These are phyloP conservation scores for Colletotrichum sp. DNA, from an alignment of 2,329 filamentous ascomycete genomes.

Conservation along the genomic window DNA sequence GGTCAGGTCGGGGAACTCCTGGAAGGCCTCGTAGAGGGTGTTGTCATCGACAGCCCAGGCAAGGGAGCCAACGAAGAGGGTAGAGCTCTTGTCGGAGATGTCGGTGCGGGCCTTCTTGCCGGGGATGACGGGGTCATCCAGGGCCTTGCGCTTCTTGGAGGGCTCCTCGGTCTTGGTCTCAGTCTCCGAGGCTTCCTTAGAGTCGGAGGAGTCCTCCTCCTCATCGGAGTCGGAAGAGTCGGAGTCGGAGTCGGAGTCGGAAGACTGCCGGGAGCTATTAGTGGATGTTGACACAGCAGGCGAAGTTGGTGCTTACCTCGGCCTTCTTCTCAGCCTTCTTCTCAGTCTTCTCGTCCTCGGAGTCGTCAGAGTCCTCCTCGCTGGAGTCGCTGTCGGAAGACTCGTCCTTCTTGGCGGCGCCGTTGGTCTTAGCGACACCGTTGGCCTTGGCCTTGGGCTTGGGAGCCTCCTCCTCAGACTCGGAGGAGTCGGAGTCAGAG, in stretches of 20 bases:
- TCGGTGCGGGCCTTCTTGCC: constrained; percentile 75
- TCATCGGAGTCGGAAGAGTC: constrained; percentile 38
- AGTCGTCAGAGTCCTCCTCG: constrained; percentile 28
- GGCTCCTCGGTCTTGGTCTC: constrained; percentile 54
- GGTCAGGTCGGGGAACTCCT: constrained; percentile 75
- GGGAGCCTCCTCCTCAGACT: constrained; percentile 41
- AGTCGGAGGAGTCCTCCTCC: constrained; percentile 35
- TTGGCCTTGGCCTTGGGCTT: constrained; percentile 37
- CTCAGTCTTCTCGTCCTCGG: constrained; percentile 32
- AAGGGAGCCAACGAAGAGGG: constrained; percentile 88
- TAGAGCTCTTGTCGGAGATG: constrained; percentile 55
- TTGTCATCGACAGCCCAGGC: constrained; percentile 92
- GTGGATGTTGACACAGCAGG: not conserved
- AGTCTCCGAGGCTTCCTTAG: constrained; percentile 35
- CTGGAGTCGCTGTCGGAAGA: constrained; percentile 34
- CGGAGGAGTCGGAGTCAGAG: constrained; percentile 36
- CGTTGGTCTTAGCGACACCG: constrained; percentile 32
- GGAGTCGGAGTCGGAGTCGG: constrained; percentile 38
- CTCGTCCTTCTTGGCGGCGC: constrained; percentile 32
- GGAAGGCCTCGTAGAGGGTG: constrained; percentile 80
- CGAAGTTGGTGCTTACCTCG: constrained; percentile 14
- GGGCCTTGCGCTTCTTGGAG: constrained; percentile 73
- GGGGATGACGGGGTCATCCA: constrained; percentile 47
- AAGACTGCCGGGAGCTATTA: constrained; percentile 7
- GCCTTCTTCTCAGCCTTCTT: constrained; percentile 24